Evolutionary conservation across 352 stramenopile genomes (phyloP).

Genomic region (Paralagenidium karlingii): DNA sequence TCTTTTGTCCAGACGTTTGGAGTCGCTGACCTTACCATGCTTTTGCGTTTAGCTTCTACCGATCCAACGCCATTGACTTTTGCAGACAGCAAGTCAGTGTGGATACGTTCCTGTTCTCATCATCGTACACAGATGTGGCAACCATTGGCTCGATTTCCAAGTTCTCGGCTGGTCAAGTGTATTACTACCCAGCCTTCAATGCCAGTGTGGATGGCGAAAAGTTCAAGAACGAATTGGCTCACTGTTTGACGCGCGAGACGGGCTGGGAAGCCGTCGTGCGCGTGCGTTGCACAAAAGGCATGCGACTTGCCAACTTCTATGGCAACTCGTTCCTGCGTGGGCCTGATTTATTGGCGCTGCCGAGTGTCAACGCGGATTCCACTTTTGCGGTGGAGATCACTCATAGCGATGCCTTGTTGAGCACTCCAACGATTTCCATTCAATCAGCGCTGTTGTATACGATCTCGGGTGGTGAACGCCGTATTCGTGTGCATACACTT

Average conservation of each 20-base stretch:
- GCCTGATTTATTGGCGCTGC: slow-evolving; percentile 94
- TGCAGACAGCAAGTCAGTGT: slow-evolving; percentile 97
- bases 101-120: slow-evolving; percentile 97
- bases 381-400: slow-evolving; percentile 95
- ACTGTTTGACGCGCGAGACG: slow-evolving; percentile 88
- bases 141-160: slow-evolving; percentile 91
- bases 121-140: slow-evolving; percentile 94
- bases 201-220: slow-evolving; percentile 84
- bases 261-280: slow-evolving; percentile 95
- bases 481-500: slow-evolving; percentile 97
- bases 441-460: slow-evolving; percentile 98
- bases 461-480: slow-evolving; percentile 91
- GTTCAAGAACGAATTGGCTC: slow-evolving; percentile 89
- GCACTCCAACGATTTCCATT: slow-evolving; percentile 89
- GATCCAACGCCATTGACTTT: slow-evolving; percentile 92
- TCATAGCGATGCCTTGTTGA: slow-evolving; percentile 94
- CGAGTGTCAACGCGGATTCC: slow-evolving; percentile 92
- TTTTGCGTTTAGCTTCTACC: slow-evolving; percentile 78
- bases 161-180: slow-evolving; percentile 92
- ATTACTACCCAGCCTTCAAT: slow-evolving; percentile 95
- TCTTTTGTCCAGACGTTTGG: too few species aligned
- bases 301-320: slow-evolving; percentile 97
- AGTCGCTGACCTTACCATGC: not conserved
- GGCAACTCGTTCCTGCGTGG: slow-evolving; percentile 98
- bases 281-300: slow-evolving; percentile 94